Conservation (phyloP, 106 monocot species). For the Alisma plantagoaquatica region DNA sequence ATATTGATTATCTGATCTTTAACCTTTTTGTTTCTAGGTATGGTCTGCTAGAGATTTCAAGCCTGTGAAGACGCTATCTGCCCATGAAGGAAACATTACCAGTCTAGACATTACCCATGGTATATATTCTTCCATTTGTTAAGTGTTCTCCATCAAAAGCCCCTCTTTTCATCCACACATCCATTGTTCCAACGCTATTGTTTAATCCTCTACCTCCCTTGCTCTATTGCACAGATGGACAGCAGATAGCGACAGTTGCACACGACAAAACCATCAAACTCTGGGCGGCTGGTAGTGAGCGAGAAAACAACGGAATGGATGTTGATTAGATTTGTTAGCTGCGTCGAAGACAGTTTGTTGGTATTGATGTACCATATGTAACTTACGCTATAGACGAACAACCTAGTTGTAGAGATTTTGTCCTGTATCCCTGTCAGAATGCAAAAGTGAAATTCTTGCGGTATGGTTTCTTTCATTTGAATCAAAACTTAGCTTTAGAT, state of each 20-base stretch:
- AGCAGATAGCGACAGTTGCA: slow-evolving; percentile 73
- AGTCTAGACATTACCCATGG: slow-evolving; percentile 80
- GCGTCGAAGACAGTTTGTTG: too few species aligned
- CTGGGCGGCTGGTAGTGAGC: slow-evolving; percentile 44
- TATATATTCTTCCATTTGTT: slow-evolving; percentile 9
- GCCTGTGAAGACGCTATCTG: slow-evolving; percentile 70
- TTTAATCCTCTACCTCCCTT: slow-evolving; percentile 10
- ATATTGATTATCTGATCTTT: not conserved
- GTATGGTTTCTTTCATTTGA: too few species aligned
- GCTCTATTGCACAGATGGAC: slow-evolving; percentile 52
- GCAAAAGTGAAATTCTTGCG: too few species aligned
- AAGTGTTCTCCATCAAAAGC: not conserved
- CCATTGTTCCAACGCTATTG: not conserved
- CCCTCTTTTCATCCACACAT: not conserved
- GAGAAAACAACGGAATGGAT: slow-evolving; percentile 58
- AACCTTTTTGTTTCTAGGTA: slow-evolving; percentile 27
- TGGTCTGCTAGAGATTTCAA: slow-evolving; percentile 96
- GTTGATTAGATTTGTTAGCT: too few species aligned
- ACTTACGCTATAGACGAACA: too few species aligned
- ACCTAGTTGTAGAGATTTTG: too few species aligned
- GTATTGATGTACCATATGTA: too few species aligned
- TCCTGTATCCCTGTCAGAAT: too few species aligned
- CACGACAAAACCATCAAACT: slow-evolving; percentile 89
- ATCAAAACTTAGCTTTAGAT: too few species aligned
- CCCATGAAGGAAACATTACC: slow-evolving; percentile 86